Percentiles rank a stretch among this genome's conserved stretches.
Conservation (phyloP, 306 rosid species). For the Fragaria vesca region DNA sequence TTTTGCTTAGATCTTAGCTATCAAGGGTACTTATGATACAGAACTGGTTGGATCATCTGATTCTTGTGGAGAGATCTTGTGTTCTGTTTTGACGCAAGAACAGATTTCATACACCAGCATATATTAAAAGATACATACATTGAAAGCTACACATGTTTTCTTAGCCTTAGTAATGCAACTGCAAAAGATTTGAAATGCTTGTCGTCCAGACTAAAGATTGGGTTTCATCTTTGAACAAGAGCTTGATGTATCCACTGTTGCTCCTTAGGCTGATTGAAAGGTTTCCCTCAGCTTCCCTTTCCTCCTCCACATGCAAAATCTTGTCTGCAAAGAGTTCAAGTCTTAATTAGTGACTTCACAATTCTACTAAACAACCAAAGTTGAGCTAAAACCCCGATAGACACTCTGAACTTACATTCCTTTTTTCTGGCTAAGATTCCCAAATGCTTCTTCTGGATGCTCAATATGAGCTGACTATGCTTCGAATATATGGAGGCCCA, state of each 20-base stretch:
- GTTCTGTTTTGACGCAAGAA: not conserved
- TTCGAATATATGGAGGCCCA: slow-evolving; percentile 20
- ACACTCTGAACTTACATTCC: slow-evolving; percentile 22
- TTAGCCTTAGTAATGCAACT: slow-evolving; percentile 8
- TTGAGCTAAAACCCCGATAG: not conserved
- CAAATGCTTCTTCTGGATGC: slow-evolving; percentile 23
- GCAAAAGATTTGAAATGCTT: slow-evolving; percentile 25
- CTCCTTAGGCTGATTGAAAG: slow-evolving; percentile 20
- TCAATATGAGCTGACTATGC: slow-evolving; percentile 22
- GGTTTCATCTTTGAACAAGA: slow-evolving; percentile 25
- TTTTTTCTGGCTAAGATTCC: slow-evolving; percentile 22
- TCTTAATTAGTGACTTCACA: not conserved
- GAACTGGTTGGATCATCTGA: not conserved
- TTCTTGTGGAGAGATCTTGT: not conserved
- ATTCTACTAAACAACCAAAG: not conserved
- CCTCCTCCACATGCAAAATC: slow-evolving; percentile 25
- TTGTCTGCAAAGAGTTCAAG: slow-evolving; percentile 13
- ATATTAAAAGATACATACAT: not conserved
- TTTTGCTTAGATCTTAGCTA: not conserved
- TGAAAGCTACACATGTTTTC: not conserved
- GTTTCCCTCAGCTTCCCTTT: slow-evolving; percentile 16
- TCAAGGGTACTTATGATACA: not conserved
- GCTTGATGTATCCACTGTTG: slow-evolving; percentile 22
- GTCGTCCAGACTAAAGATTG: slow-evolving; percentile 20
- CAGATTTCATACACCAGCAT: not conserved